Conservation (phyloP, 2,329 filamentous ascomycete genomes). For the Cryphonectria japonica region DNA sequence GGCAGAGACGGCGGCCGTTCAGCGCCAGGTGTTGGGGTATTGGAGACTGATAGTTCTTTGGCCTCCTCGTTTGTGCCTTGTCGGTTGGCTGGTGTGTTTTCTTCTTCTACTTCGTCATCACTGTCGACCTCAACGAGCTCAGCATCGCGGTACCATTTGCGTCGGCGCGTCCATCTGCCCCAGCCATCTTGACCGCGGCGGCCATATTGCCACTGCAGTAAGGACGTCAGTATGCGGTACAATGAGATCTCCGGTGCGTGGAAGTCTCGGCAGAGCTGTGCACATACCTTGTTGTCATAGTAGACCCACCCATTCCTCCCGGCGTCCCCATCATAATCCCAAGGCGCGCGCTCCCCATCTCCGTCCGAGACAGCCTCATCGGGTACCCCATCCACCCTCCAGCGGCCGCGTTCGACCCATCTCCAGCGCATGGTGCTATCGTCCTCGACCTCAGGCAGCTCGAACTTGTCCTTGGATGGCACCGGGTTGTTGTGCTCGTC, state of each 20-base stretch:
- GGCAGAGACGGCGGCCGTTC: conserved; percentile 29
- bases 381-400: conserved; percentile 79
- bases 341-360: conserved; percentile 43
- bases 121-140: conserved; percentile 79
- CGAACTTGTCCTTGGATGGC: conserved; percentile 71
- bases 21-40: conserved; percentile 31
- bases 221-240: not conserved
- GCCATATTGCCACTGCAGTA: conserved; percentile 80
- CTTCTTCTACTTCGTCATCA: conserved; percentile 38
- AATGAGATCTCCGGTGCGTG: not conserved
- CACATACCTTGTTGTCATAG: conserved; percentile 88
- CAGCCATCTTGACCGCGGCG: conserved; percentile 85
- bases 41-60: not conserved
- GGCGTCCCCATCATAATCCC: conserved; percentile 61
- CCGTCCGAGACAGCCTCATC: conserved; percentile 49
- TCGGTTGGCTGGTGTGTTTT: conserved; percentile 36
- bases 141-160: conserved; percentile 96
- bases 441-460: conserved; percentile 65
- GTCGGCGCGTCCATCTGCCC: conserved; percentile 88
- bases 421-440: conserved; percentile 62
- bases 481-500: conserved; percentile 90
- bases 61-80: conserved; percentile 34
- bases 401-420: conserved; percentile 85
- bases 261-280: not conserved
- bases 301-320: conserved; percentile 88